Evolutionary conservation across 345 rosid genomes (phyloP).

Genomic region (Ricinus communis): DNA sequence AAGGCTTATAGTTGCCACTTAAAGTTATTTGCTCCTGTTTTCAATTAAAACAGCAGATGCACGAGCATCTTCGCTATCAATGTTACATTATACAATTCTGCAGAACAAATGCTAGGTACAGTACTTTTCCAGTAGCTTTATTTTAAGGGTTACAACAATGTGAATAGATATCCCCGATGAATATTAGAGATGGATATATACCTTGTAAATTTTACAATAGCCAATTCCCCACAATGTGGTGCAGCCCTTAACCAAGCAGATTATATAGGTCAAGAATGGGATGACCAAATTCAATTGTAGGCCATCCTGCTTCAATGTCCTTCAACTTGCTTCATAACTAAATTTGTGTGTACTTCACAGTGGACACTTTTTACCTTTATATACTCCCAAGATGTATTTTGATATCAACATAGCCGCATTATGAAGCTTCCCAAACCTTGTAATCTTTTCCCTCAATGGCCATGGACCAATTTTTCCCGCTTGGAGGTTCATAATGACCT

Average conservation of each 20-base stretch:
- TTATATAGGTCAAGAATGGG: neutral
- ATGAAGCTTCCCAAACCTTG: constrained; percentile 88
- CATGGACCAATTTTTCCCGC: constrained; percentile 56
- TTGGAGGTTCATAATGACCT: constrained; percentile 74
- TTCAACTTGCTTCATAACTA: neutral
- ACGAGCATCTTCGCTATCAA: neutral
- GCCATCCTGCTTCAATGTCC: neutral
- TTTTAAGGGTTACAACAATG: constrained; percentile 3
- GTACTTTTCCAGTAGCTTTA: neutral
- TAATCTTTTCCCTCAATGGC: constrained; percentile 76
- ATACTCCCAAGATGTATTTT: neutral
- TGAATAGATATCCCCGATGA: neutral
- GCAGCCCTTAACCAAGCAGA: neutral
- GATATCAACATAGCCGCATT: constrained; percentile 2
- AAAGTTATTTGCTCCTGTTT: too few species aligned
- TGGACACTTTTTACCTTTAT: neutral
- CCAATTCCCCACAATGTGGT: neutral
- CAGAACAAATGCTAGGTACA: neutral
- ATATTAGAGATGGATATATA: neutral
- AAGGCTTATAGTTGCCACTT: too few species aligned
- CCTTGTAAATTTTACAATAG: neutral
- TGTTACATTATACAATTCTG: neutral
- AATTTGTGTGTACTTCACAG: neutral
- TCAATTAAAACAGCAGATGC: neutral
- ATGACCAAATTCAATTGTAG: neutral